Conservation (phyloP, 768 basidiomycete genomes). For the Collybiopsis confluens region DNA sequence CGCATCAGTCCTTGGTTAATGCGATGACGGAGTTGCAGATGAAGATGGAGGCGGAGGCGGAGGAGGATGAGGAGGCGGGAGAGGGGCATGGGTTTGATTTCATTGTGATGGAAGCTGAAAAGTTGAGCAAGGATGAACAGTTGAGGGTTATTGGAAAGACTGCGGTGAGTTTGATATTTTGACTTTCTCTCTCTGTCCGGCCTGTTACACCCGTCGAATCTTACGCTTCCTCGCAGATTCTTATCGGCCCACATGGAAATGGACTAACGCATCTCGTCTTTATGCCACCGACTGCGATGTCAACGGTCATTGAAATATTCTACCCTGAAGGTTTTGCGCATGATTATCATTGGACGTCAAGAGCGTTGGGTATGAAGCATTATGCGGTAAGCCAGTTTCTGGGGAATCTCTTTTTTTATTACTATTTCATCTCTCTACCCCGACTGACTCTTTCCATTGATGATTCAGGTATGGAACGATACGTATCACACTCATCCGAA, state of each 20-base stretch:
- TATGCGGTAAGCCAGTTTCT: slow-evolving; percentile 46
- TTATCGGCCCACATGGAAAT: slow-evolving; percentile 76
- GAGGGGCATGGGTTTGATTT: slow-evolving; percentile 52
- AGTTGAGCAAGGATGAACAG: slow-evolving; percentile 72
- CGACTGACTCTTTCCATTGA: no score
- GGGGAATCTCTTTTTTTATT: no score
- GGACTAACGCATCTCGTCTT: slow-evolving; percentile 82
- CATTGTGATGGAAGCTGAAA: slow-evolving; percentile 57
- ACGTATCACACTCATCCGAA: slow-evolving; percentile 29
- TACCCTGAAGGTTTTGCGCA: slow-evolving; percentile 77
- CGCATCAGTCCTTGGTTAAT: slow-evolving; percentile 51
- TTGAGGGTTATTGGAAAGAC: slow-evolving; percentile 59
- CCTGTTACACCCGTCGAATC: no score
- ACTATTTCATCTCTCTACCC: no score
- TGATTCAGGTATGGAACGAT: not conserved
- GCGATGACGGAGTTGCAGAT: slow-evolving; percentile 48
- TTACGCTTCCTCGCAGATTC: slow-evolving; percentile 52
- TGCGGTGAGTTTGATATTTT: slow-evolving; percentile 61
- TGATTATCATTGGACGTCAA: slow-evolving; percentile 82
- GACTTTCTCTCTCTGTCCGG: no score
- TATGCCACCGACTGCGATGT: slow-evolving; percentile 72
- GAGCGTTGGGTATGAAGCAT: slow-evolving; percentile 69
- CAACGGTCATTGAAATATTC: slow-evolving; percentile 84
- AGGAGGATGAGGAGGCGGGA: slow-evolving; percentile 38
- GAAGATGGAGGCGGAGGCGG: slow-evolving; percentile 16